phyloP scores from a whole-genome alignment of 768 basidiomycete species.

The Rhodotorula taiwanensis region DNA sequence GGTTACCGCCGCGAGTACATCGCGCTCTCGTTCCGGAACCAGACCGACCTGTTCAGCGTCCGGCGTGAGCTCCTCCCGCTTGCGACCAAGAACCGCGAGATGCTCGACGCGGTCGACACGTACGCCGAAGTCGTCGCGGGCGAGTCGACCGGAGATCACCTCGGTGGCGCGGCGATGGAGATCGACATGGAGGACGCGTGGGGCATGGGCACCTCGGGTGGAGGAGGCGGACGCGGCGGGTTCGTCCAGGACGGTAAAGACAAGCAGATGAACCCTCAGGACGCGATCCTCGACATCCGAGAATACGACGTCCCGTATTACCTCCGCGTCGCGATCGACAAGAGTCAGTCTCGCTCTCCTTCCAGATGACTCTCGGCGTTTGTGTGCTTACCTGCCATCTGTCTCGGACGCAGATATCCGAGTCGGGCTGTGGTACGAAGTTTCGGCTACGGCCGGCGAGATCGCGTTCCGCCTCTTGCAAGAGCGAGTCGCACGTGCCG shows the following conservation, averaged over 20 bases:
- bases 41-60: slow-evolving; percentile 81
- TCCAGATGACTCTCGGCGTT: too few species aligned
- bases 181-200: slow-evolving; percentile 52
- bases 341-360: slow-evolving; percentile 49
- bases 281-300: slow-evolving; percentile 85
- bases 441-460: slow-evolving; percentile 65
- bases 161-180: slow-evolving; percentile 38
- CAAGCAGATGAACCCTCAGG: slow-evolving; percentile 59
- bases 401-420: slow-evolving; percentile 63
- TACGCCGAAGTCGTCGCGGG: slow-evolving; percentile 92
- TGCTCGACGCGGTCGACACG: slow-evolving; percentile 89
- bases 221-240: too few species aligned
- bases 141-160: slow-evolving; percentile 32
- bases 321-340: slow-evolving; percentile 97
- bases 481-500: slow-evolving; percentile 93
- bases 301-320: slow-evolving; percentile 98
- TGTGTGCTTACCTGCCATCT: slow-evolving; percentile 56
- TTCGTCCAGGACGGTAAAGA: slow-evolving; percentile 7
- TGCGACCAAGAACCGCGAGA: slow-evolving; percentile 80
- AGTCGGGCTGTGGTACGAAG: slow-evolving; percentile 93
- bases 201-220: slow-evolving; percentile 13
- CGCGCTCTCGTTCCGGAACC: slow-evolving; percentile 81
- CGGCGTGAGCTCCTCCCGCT: slow-evolving; percentile 83
- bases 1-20: slow-evolving; percentile 86
- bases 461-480: slow-evolving; percentile 63